phyloP scores from a whole-genome alignment of 2,329 filamentous ascomycete species.

The Acephala macrosclerotiorum region DNA sequence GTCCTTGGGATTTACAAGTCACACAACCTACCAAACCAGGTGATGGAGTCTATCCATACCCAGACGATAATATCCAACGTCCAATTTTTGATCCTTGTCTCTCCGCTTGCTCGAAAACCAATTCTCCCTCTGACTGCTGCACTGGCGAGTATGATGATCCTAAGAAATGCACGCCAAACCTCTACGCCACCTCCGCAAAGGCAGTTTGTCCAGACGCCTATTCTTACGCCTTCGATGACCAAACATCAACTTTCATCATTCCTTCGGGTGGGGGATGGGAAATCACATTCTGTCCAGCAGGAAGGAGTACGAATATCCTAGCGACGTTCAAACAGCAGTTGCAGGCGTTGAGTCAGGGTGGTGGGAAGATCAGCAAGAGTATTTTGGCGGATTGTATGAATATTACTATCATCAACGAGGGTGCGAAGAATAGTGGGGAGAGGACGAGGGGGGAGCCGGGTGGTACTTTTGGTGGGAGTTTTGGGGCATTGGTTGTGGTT shows the following conservation, averaged over 20 bases:
- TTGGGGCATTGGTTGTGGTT: slow-evolving; percentile 40
- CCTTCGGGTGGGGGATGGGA: slow-evolving; percentile 78
- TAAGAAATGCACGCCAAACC: slow-evolving; percentile 68
- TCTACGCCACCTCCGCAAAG: slow-evolving; percentile 76
- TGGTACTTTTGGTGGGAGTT: slow-evolving; percentile 29
- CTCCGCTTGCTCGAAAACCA: slow-evolving; percentile 76
- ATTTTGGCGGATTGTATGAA: slow-evolving; percentile 44
- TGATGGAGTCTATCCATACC: slow-evolving; percentile 82
- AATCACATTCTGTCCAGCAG: slow-evolving; percentile 76
- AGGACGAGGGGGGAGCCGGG: slow-evolving; percentile 22
- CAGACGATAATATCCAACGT: slow-evolving; percentile 74
- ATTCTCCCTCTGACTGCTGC: slow-evolving; percentile 75
- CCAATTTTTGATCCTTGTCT: slow-evolving; percentile 80
- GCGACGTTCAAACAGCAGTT: slow-evolving; percentile 58
- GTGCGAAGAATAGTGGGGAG: slow-evolving; percentile 24
- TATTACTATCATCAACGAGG: slow-evolving; percentile 40
- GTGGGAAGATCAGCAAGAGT: slow-evolving; percentile 48
- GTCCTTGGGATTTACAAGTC: slow-evolving; percentile 79
- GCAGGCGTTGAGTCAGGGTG: slow-evolving; percentile 52
- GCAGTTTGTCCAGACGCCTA: slow-evolving; percentile 84
- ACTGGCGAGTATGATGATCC: slow-evolving; percentile 72
- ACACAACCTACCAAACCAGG: slow-evolving; percentile 72
- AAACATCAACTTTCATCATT: slow-evolving; percentile 66
- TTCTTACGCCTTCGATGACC: slow-evolving; percentile 73
- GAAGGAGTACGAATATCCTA: slow-evolving; percentile 66